Percentiles rank a stretch among this genome's conserved stretches.
Conservation (phyloP, 2,329 filamentous ascomycete species). For the Arthroderma sp. region DNA sequence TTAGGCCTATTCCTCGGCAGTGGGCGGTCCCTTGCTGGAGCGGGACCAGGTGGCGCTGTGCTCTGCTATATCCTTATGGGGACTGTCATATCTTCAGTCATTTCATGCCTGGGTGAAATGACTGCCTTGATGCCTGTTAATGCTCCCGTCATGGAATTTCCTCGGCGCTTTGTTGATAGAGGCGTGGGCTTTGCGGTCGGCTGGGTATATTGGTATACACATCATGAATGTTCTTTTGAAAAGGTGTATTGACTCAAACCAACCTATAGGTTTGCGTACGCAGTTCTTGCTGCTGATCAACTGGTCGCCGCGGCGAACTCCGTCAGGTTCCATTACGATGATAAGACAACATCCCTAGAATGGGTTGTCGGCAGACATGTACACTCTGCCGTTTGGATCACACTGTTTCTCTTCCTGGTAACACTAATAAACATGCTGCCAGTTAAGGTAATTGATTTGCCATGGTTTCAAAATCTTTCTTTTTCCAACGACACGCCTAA, state of each 20-base stretch:
- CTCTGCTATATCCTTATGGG: slow-evolving; percentile 31
- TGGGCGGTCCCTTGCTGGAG: slow-evolving; percentile 27
- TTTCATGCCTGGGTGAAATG: slow-evolving; percentile 33
- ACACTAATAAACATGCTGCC: slow-evolving; percentile 25
- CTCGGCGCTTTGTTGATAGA: slow-evolving; percentile 28
- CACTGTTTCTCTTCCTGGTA: slow-evolving; percentile 21
- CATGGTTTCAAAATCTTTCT: slow-evolving; percentile 10
- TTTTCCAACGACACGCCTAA: not conserved
- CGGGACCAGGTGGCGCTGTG: slow-evolving; percentile 29
- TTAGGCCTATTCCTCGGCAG: slow-evolving; percentile 29
- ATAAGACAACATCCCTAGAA: slow-evolving; percentile 18
- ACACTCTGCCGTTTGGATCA: slow-evolving; percentile 28
- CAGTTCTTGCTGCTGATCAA: slow-evolving; percentile 23
- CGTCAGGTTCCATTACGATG: slow-evolving; percentile 28
- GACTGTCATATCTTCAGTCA: slow-evolving; percentile 31
- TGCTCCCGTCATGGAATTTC: slow-evolving; percentile 29
- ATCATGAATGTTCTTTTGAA: slow-evolving; percentile 18
- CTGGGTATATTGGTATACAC: slow-evolving; percentile 32
- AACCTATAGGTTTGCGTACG: slow-evolving; percentile 19
- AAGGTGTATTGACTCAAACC: not conserved
- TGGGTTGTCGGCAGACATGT: slow-evolving; percentile 17
- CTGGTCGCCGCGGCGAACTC: slow-evolving; percentile 28
- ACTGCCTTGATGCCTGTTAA: slow-evolving; percentile 30
- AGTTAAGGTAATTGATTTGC: slow-evolving; percentile 15
- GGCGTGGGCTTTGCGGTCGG: slow-evolving; percentile 33